Evolutionary conservation across 2,329 filamentous ascomycete species (phyloP).

Genomic region (Penicillium sp.): DNA sequence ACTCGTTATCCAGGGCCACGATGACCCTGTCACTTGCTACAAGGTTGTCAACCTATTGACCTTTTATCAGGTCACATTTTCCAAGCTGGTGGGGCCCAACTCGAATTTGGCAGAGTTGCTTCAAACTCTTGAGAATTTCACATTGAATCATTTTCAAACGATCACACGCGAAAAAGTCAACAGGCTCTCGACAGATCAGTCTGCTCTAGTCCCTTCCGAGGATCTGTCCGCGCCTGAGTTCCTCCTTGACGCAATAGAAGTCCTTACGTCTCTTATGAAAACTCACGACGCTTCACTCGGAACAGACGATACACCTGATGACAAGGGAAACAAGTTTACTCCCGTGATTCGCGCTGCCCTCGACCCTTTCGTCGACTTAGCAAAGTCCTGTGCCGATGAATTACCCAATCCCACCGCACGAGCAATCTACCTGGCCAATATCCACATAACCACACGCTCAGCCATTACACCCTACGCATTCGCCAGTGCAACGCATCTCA

Average conservation of each 20-base stretch:
- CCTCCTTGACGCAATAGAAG: conserved; percentile 77
- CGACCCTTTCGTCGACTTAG: conserved; percentile 79
- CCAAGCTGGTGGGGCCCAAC: conserved; percentile 72
- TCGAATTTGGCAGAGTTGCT: conserved; percentile 74
- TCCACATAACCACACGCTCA: conserved; percentile 47
- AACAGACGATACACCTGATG: conserved; percentile 51
- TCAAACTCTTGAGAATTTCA: conserved; percentile 71
- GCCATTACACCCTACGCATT: conserved; percentile 59
- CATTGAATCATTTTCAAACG: conserved; percentile 79
- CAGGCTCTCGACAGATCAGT: conserved; percentile 72
- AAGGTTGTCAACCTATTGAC: conserved; percentile 85
- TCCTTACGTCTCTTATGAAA: conserved; percentile 77
- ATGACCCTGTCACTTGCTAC: conserved; percentile 86
- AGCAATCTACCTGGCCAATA: conserved; percentile 57
- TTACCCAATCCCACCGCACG: conserved; percentile 45
- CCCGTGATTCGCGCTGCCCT: conserved; percentile 78
- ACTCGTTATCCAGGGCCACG: conserved; percentile 89
- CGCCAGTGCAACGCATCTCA: conserved; percentile 63
- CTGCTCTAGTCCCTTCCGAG: conserved; percentile 71
- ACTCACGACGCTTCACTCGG: conserved; percentile 82
- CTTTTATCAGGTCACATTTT: conserved; percentile 88
- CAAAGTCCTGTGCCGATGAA: conserved; percentile 56
- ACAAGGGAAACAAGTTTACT: conserved; percentile 70
- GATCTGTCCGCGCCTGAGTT: conserved; percentile 81
- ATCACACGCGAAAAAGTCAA: conserved; percentile 73